A percentile compares a stretch with the other conserved stretches of the same genome.
These are phyloP conservation scores for Cymbidium sinense DNA, from an alignment of 106 monocot genomes.

Conservation along the genomic window DNA sequence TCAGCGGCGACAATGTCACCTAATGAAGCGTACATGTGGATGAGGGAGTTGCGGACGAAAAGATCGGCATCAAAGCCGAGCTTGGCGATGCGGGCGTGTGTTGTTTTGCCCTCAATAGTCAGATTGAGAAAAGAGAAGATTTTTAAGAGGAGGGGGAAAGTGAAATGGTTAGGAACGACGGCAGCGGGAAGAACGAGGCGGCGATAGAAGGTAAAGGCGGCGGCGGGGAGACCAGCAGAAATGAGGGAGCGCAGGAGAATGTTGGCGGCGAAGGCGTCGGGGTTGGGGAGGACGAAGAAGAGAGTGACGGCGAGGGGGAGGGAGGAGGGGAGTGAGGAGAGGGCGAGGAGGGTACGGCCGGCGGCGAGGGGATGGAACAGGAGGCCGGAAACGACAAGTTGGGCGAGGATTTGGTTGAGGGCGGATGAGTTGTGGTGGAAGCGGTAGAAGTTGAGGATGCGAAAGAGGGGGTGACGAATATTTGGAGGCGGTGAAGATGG, in stretches of 20 bases:
- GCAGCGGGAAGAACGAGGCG: not conserved
- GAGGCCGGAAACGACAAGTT: too few relatives aligned
- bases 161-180: constrained; percentile 40
- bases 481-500: not conserved
- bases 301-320: too few relatives aligned
- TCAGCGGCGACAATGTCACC: constrained; percentile 20
- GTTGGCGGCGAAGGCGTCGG: constrained; percentile 8
- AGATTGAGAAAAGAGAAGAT: constrained; percentile 23
- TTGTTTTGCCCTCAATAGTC: constrained; percentile 5
- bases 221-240: not conserved
- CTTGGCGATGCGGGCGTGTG: constrained; percentile 28
- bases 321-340: not conserved
- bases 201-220: constrained; percentile 13
- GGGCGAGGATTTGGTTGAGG: constrained; percentile 3
- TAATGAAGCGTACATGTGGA: constrained; percentile 49
- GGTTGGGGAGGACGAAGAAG: constrained; percentile 4
- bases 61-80: constrained; percentile 32
- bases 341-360: constrained; percentile 6
- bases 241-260: constrained; percentile 3
- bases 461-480: not conserved
- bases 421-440: not conserved
- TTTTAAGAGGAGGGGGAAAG: constrained; percentile 48
- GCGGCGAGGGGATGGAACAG: constrained; percentile 1
- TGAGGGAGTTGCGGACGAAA: constrained; percentile 41
- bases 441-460: constrained; percentile 1